Base-by-base conservation (phyloP, 1,284 basidiomycete genomes). In the Pseudozyma sp. region DNA sequence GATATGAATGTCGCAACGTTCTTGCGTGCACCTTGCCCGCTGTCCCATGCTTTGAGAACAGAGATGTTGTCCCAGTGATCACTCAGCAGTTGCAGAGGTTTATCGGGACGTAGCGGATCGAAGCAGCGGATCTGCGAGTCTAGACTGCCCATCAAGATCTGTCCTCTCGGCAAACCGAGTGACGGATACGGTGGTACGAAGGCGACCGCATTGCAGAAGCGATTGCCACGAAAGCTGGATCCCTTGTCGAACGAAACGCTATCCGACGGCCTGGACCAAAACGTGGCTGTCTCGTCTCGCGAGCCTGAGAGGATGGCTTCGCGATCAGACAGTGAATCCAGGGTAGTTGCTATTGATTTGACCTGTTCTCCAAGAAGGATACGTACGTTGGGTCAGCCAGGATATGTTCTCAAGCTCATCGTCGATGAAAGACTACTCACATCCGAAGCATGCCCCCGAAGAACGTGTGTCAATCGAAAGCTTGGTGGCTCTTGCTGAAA, bases 41-140 rank as follows among this genome's bases (percentile, higher is more conserved):
- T 42, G 34, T 25, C 31, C n/a, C 18, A 34, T 5, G 59, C 31
- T 13, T 57, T 38, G 53, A 77, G 25, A n/a, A 74, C 66, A 1
- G 70, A 74, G n/a, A 77, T 42, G 47, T 77, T 77, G 57, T 77
- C 75, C 67, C 62, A 73, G 36, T 77, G 75, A 2, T 77, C 75
- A n/a, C 62, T 57, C 7, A 77, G 61, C 31, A 67, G 48, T 40
- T 77, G 70, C 3, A 65, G 21, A 40, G 67, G 65, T 40, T 68
- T 74, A 25, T 69, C 61, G 1, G 61, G 2, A 4, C 62, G 59
- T 1, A 67, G 57, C 13, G 70, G 61, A n/a, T 77, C 70, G 25
- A 70, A 77, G 63, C 68, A 73, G 36, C 71, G 70, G 39, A 77
- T 77, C 45, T 67, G 66, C 19, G 75, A 66, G 38, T 77, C 75